Evolutionary conservation across 768 basidiomycete genomes (phyloP).

Genomic region (Macrolepiota albuminosa): DNA sequence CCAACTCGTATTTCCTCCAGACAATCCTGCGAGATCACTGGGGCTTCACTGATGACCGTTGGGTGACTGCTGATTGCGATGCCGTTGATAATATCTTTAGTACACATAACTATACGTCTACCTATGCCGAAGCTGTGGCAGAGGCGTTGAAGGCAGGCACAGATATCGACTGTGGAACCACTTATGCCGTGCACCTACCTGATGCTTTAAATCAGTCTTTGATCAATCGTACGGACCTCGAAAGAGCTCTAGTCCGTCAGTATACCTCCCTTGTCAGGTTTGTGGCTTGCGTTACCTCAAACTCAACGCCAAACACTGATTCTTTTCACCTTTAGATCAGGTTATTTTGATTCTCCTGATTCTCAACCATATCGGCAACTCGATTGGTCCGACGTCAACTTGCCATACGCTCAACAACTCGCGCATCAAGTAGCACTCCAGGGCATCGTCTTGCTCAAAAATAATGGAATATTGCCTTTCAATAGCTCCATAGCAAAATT

Average conservation of each 20-base stretch:
- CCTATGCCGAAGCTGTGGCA: conserved; percentile 43
- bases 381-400: conserved; percentile 45
- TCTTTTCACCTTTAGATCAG: conserved; percentile 30
- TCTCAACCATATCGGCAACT: conserved; percentile 49
- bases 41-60: conserved; percentile 47
- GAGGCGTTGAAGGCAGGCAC: conserved; percentile 48
- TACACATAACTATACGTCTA: conserved; percentile 43
- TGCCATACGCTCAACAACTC: conserved; percentile 40
- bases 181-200: conserved; percentile 40
- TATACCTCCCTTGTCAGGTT: conserved; percentile 53
- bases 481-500: conserved; percentile 39
- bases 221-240: conserved; percentile 39
- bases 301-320: background rate
- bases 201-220: conserved; percentile 44
- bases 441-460: conserved; percentile 59
- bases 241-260: conserved; percentile 37
- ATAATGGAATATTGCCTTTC: conserved; percentile 56
- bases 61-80: conserved; percentile 57
- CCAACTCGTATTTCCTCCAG: conserved; percentile 48
- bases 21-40: conserved; percentile 45
- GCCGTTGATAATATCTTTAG: conserved; percentile 48
- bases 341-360: conserved; percentile 50
- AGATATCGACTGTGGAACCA: conserved; percentile 50
- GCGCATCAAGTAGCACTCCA: conserved; percentile 48
- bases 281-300: conserved; percentile 5